These are phyloP conservation scores for Austroboletus niveus DNA, from an alignment of 1,284 basidiomycete species.

Conservation along the genomic window DNA sequence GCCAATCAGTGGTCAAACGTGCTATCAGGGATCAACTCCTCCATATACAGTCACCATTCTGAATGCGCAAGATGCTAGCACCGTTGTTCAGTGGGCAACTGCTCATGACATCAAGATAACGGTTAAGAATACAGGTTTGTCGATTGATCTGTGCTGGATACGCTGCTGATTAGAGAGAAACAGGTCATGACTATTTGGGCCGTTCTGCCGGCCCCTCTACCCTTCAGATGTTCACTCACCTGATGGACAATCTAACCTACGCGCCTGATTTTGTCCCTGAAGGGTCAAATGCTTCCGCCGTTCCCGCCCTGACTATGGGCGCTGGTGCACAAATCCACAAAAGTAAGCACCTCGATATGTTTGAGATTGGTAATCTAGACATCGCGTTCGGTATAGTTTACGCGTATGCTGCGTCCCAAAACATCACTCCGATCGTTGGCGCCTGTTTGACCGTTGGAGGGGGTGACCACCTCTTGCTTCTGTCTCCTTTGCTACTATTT, in stretches of 20 bases:
- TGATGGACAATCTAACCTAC: conserved; percentile 15
- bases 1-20: conserved; percentile 5
- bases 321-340: conserved; percentile 16
- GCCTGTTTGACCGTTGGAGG: conserved; percentile 21
- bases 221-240: conserved; percentile 25
- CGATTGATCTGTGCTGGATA: background rate
- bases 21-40: conserved; percentile 23
- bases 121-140: conserved; percentile 24
- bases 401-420: conserved; percentile 2
- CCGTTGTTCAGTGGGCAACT: conserved; percentile 21
- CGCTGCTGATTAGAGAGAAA: no score
- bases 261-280: conserved; percentile 18
- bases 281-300: conserved; percentile 15
- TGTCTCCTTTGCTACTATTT: background rate
- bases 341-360: conserved; percentile 8
- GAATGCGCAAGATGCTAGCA: conserved; percentile 20
- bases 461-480: background rate
- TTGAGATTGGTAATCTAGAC: background rate
- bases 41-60: conserved; percentile 15
- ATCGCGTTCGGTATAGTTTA: conserved; percentile 12
- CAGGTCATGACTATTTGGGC: conserved; percentile 24
- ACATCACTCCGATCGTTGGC: conserved; percentile 17
- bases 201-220: conserved; percentile 22
- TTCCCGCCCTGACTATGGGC: conserved; percentile 19
- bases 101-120: conserved; percentile 22